Conservation (phyloP, 306 rosid genomes). For the Dalbergia cochinchinensis region DNA sequence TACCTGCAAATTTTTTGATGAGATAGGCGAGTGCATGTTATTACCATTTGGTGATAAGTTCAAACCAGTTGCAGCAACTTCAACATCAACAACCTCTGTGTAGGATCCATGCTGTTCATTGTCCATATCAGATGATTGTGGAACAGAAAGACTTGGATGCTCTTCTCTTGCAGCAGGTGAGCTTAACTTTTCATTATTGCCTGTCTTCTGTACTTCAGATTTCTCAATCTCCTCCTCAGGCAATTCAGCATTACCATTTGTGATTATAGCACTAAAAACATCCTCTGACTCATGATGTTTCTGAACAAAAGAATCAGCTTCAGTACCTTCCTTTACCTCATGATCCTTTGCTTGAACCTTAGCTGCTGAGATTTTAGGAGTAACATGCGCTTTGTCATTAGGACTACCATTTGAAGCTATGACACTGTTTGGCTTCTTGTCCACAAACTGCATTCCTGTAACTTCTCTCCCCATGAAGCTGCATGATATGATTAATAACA, state of each 20-base stretch:
- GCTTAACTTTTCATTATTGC: conserved; percentile 50
- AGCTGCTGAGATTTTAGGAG: conserved; percentile 59
- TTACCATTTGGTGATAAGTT: conserved; percentile 56
- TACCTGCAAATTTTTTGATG: conserved; percentile 68
- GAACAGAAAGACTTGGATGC: conserved; percentile 51
- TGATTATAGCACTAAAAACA: conserved; percentile 56
- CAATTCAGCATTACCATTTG: conserved; percentile 55
- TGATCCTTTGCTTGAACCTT: conserved; percentile 60
- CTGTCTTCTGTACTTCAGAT: conserved; percentile 50
- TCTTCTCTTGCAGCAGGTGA: conserved; percentile 55
- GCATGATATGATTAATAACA: conserved; percentile 46
- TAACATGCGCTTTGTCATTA: conserved; percentile 50
- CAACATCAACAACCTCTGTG: conserved; percentile 54
- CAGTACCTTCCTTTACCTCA: conserved; percentile 64
- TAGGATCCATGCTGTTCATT: conserved; percentile 52
- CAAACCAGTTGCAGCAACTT: conserved; percentile 49
- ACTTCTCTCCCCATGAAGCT: conserved; percentile 94
- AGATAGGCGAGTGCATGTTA: conserved; percentile 57
- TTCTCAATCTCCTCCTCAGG: conserved; percentile 59
- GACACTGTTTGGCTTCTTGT: conserved; percentile 61
- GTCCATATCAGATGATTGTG: conserved; percentile 57
- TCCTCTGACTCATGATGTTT: conserved; percentile 58
- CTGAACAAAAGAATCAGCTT: conserved; percentile 56
- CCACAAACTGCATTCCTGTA: conserved; percentile 58
- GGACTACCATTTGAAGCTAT: conserved; percentile 52